Percentiles rank a stretch among this genome's conserved stretches.
phyloP scores from a whole-genome alignment of 257 asterid genomes.

The Nicotiana attenuata region DNA sequence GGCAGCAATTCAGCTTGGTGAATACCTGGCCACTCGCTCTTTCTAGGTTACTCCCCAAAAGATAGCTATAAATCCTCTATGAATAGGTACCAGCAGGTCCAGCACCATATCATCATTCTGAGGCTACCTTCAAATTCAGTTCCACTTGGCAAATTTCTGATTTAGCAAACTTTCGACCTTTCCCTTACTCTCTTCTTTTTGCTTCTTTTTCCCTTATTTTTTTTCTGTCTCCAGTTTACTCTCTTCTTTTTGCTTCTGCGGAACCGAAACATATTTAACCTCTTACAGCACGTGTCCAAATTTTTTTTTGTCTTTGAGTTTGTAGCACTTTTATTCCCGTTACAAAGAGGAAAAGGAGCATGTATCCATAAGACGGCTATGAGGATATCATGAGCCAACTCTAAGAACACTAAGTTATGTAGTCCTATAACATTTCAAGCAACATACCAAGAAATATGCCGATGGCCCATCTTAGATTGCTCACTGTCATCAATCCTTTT shows the following conservation, averaged over 20 bases:
- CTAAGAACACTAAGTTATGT: not conserved
- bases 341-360: not conserved
- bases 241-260: not conserved
- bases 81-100: not conserved
- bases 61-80: not conserved
- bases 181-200: not conserved
- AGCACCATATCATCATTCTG: not conserved
- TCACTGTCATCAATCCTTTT: constrained; percentile 59
- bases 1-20: not conserved
- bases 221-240: not conserved
- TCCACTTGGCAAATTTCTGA: not conserved
- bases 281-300: not conserved
- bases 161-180: not conserved
- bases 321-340: not conserved
- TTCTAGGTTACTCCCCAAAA: not conserved
- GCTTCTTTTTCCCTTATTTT: too few relatives aligned
- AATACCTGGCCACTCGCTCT: not conserved
- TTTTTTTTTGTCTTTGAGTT: not conserved
- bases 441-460: constrained; percentile 81
- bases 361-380: constrained; percentile 2
- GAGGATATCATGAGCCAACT: not conserved
- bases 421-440: not conserved
- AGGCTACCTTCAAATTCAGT: not conserved
- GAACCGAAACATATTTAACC: not conserved
- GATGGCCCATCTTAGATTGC: constrained; percentile 87